phyloP scores from a whole-genome alignment of 75 land plant genomes.

The Pseudotsuga menziesii region DNA sequence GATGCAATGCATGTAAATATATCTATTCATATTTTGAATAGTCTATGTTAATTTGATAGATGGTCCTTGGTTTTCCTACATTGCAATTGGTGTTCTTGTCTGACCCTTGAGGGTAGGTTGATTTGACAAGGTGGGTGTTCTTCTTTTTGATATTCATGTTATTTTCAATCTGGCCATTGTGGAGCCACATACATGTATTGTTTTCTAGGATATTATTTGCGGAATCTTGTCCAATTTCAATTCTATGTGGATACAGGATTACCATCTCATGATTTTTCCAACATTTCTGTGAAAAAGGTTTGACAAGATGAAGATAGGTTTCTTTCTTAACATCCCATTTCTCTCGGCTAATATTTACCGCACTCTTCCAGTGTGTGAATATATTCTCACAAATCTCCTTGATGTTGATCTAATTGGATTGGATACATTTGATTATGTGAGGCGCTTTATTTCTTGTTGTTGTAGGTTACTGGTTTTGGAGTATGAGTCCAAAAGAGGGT shows the following conservation, averaged over 20 bases:
- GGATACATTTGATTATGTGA: conserved; percentile 82
- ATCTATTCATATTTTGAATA: too few relatives aligned
- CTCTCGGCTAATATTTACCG: conserved; percentile 88
- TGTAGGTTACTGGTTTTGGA: conserved; percentile 63
- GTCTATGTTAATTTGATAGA: too few relatives aligned
- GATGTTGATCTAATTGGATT: conserved; percentile 81
- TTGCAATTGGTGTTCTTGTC: too few relatives aligned
- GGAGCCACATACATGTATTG: too few relatives aligned
- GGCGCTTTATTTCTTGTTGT: conserved; percentile 73
- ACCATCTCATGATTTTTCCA: conserved; percentile 68
- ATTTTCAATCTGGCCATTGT: too few relatives aligned
- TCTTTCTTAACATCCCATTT: conserved; percentile 85
- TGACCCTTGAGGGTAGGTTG: too few relatives aligned
- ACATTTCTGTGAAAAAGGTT: conserved; percentile 51
- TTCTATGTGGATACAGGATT: conserved; percentile 38
- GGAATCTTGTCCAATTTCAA: too few relatives aligned
- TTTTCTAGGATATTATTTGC: too few relatives aligned
- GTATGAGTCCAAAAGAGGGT: conserved; percentile 67
- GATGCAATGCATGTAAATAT: too few relatives aligned
- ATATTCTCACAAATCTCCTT: conserved; percentile 56
- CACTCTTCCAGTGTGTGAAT: conserved; percentile 72
- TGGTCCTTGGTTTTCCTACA: too few relatives aligned
- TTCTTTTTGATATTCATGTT: too few relatives aligned
- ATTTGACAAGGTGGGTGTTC: too few relatives aligned
- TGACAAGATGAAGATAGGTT: conserved; percentile 50